phyloP scores from a whole-genome alignment of 2,329 filamentous ascomycete genomes.

The Sporothrix brasiliensis region DNA sequence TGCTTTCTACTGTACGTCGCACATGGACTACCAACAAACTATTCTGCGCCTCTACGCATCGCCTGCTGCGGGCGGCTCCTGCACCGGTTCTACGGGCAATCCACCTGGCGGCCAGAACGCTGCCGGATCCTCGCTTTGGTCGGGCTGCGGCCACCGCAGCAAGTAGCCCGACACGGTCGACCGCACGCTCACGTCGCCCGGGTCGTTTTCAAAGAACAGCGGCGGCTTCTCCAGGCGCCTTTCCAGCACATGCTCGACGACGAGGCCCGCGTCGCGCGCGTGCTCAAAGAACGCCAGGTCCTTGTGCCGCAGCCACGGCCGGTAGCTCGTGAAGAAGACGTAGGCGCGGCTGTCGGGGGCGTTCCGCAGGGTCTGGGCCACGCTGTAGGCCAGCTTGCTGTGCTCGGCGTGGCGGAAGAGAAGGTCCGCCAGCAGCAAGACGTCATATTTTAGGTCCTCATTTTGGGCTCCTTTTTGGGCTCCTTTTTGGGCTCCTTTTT shows the following conservation, averaged over 20 bases:
- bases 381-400: slow-evolving; percentile 70
- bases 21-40: background rate
- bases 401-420: slow-evolving; percentile 93
- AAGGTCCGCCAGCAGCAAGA: slow-evolving; percentile 83
- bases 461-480: slow-evolving; percentile 31
- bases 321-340: slow-evolving; percentile 93
- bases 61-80: background rate
- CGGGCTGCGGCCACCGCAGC: slow-evolving; percentile 62
- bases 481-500: background rate
- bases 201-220: slow-evolving; percentile 87
- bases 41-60: background rate
- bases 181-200: slow-evolving; percentile 77
- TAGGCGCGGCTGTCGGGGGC: slow-evolving; percentile 64
- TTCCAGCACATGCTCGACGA: slow-evolving; percentile 79
- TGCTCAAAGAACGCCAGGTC: slow-evolving; percentile 86
- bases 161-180: slow-evolving; percentile 82
- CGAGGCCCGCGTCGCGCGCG: slow-evolving; percentile 69
- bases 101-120: slow-evolving; percentile 33
- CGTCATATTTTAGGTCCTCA: slow-evolving; percentile 63
- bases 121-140: slow-evolving; percentile 33
- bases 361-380: slow-evolving; percentile 66
- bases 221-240: slow-evolving; percentile 75
- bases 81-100: slow-evolving; percentile 4
- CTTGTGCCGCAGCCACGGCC: slow-evolving; percentile 84
- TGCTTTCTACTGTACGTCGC: background rate